phyloP scores from a whole-genome alignment of 441 rosid species.

The Euphorbia celastroides region DNA sequence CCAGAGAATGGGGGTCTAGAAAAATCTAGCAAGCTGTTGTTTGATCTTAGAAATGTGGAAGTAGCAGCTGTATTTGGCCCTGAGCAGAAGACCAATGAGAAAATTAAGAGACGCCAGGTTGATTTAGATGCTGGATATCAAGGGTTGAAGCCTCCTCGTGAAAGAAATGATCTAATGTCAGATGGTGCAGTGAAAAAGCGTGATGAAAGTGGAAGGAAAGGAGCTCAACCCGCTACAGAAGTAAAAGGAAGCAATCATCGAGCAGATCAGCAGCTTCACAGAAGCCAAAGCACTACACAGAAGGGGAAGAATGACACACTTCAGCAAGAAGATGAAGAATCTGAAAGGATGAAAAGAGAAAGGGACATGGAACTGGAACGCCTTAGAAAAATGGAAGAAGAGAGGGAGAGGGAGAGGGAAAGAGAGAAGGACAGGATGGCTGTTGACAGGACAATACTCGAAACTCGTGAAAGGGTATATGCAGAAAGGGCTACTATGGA shows the following conservation, averaged over 20 bases:
- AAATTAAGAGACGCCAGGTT: slow-evolving; percentile 18
- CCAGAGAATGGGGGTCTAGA: slow-evolving; percentile 27
- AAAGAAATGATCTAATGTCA: slow-evolving; percentile 31
- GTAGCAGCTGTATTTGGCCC: slow-evolving; percentile 26
- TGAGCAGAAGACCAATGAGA: slow-evolving; percentile 30
- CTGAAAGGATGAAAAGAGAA: slow-evolving; percentile 54
- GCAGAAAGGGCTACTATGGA: slow-evolving; percentile 52
- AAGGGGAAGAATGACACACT: slow-evolving; percentile 34
- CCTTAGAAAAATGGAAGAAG: slow-evolving; percentile 71
- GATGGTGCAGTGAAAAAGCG: slow-evolving; percentile 31
- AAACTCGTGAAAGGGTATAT: slow-evolving; percentile 44
- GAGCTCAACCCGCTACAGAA: slow-evolving; percentile 27
- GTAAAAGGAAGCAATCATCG: slow-evolving; percentile 26
- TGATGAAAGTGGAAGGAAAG: slow-evolving; percentile 29
- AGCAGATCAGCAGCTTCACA: slow-evolving; percentile 29
- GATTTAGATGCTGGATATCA: slow-evolving; percentile 27
- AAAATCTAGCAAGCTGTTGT: slow-evolving; percentile 23
- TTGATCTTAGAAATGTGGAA: slow-evolving; percentile 21
- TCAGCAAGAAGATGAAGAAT: slow-evolving; percentile 40
- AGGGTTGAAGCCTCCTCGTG: slow-evolving; percentile 30
- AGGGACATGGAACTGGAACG: slow-evolving; percentile 54
- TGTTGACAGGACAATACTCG: slow-evolving; percentile 51
- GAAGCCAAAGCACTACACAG: slow-evolving; percentile 25
- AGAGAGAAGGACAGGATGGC: slow-evolving; percentile 95
- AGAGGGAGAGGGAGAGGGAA: slow-evolving; percentile 86